Evolutionary conservation across 768 basidiomycete genomes (phyloP).

Genomic region (Lanmaoa rubissima): DNA sequence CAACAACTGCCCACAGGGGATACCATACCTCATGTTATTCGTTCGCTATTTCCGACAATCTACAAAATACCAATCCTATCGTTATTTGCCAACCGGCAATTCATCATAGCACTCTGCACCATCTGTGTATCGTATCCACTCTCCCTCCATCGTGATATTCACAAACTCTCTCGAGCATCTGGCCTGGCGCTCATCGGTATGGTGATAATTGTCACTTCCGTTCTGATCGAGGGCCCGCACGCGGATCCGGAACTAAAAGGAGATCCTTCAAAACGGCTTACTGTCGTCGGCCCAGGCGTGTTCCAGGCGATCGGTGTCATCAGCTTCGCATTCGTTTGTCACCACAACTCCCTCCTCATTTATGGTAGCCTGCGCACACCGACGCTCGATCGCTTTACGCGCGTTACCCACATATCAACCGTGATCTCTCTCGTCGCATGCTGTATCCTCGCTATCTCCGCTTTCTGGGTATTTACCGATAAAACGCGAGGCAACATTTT

Average conservation of each 20-base stretch:
- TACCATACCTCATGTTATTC: constrained; percentile 93
- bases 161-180: constrained; percentile 92
- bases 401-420: constrained; percentile 92
- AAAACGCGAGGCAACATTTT: constrained; percentile 94
- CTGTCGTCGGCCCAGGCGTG: constrained; percentile 73
- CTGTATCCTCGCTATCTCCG: constrained; percentile 78
- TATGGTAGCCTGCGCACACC: constrained; percentile 92
- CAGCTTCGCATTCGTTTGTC: constrained; percentile 94
- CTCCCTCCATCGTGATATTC: constrained; percentile 94
- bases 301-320: constrained; percentile 98
- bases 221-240: constrained; percentile 79
- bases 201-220: constrained; percentile 86
- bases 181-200: constrained; percentile 90
- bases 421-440: constrained; percentile 83
- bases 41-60: constrained; percentile 74
- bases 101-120: constrained; percentile 87
- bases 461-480: constrained; percentile 86
- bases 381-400: constrained; percentile 89
- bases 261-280: constrained; percentile 68
- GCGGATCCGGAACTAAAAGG: constrained; percentile 75
- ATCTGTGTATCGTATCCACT: constrained; percentile 90
- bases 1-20: constrained; percentile 54
- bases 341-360: constrained; percentile 96
- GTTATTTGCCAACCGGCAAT: constrained; percentile 80
- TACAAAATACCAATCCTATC: constrained; percentile 68